Percentiles rank a stretch among this genome's conserved stretches.
Evolutionary conservation across 208 protist genomes (phyloP).

Genomic region (Kentomonas sorsogonicus): DNA sequence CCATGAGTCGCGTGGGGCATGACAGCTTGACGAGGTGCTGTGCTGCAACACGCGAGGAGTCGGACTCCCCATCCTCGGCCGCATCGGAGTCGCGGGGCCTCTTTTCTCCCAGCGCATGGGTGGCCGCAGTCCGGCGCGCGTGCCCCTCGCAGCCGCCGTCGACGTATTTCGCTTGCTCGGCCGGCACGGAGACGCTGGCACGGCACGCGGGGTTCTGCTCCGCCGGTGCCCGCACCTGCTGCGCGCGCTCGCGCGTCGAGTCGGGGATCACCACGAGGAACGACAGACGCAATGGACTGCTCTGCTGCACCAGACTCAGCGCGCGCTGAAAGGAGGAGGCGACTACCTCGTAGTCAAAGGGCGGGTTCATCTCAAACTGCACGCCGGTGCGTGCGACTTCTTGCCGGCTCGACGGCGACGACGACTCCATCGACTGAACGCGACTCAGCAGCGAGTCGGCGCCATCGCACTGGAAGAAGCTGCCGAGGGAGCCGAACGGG

Average conservation of each 20-base stretch:
- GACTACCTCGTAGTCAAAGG: constrained; percentile 37
- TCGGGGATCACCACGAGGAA: constrained; percentile 32
- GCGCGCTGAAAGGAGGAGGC: constrained; percentile 26
- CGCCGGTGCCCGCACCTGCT: constrained; percentile 15
- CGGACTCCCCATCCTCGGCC: too few species aligned
- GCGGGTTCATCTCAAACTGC: constrained; percentile 33
- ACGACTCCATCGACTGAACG: background rate
- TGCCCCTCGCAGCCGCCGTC: too few species aligned
- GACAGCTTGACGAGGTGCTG: constrained; percentile 20
- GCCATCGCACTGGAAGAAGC: constrained; percentile 20
- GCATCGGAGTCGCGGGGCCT: too few species aligned
- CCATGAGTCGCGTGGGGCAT: constrained; percentile 29
- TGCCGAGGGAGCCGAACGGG: constrained; percentile 35
- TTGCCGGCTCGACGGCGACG: background rate
- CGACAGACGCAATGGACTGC: constrained; percentile 8
- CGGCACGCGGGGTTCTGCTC: constrained; percentile 31
- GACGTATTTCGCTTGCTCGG: constrained; percentile 19
- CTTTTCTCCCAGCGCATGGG: too few species aligned
- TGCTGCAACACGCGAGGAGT: background rate
- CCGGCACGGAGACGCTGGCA: constrained; percentile 15
- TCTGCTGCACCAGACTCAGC: constrained; percentile 16
- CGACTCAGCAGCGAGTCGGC: background rate
- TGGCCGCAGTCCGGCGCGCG: too few species aligned
- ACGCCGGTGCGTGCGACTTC: background rate
- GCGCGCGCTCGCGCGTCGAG: constrained; percentile 21